These are phyloP conservation scores for Trichoderma atrobrunneum DNA, from an alignment of 2,329 filamentous ascomycete genomes.

Conservation along the genomic window DNA sequence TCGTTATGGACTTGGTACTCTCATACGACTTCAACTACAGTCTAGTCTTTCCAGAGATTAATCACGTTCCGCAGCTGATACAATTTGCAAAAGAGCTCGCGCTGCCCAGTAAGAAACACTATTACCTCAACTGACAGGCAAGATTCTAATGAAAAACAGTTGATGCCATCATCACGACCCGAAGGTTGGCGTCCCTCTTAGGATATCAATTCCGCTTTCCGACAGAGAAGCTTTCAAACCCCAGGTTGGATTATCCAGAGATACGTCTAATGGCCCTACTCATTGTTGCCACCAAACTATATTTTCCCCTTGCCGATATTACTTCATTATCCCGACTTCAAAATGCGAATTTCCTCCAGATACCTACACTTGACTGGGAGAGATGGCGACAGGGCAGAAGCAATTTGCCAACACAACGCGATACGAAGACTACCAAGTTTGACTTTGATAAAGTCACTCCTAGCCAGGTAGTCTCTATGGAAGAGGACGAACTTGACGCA, in stretches of 20 bases:
- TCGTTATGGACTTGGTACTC: constrained; percentile 59
- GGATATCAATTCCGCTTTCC: constrained; percentile 55
- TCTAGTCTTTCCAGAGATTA: constrained; percentile 70
- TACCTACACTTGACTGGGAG: constrained; percentile 62
- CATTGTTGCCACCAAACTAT: constrained; percentile 73
- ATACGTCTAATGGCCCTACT: constrained; percentile 68
- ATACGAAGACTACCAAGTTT: constrained; percentile 18
- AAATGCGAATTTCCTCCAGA: neutral
- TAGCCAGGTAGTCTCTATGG: constrained; percentile 61
- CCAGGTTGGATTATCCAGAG: constrained; percentile 67
- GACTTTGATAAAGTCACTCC: constrained; percentile 57
- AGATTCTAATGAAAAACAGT: constrained; percentile 46
- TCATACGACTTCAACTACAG: constrained; percentile 67
- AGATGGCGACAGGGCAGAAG: constrained; percentile 60
- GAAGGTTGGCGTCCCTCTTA: constrained; percentile 47
- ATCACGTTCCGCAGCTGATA: constrained; percentile 65
- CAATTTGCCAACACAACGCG: constrained; percentile 20
- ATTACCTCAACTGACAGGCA: neutral
- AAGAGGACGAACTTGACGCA: constrained; percentile 57
- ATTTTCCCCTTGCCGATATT: constrained; percentile 67
- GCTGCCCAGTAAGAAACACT: constrained; percentile 60
- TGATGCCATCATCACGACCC: constrained; percentile 43
- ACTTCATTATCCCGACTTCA: constrained; percentile 39
- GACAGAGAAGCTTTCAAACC: constrained; percentile 42
- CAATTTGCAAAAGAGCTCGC: constrained; percentile 68